Conservation (phyloP, 2,329 filamentous ascomycete genomes). For the Calycina herbarum region DNA sequence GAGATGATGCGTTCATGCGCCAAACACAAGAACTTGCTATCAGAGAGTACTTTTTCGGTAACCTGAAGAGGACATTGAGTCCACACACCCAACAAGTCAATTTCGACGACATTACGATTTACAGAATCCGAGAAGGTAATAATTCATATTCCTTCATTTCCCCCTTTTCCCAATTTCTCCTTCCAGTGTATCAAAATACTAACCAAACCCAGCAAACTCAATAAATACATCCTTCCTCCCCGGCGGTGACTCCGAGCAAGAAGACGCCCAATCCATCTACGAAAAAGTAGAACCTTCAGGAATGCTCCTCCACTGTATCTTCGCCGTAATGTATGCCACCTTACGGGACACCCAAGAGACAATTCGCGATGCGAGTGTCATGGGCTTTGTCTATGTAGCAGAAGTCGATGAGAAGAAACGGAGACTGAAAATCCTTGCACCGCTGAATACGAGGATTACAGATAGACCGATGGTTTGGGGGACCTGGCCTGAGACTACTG, state of each 20-base stretch:
- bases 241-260: slow-evolving; percentile 34
- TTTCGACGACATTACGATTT: slow-evolving; percentile 73
- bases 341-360: slow-evolving; percentile 67
- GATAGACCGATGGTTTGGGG: slow-evolving; percentile 81
- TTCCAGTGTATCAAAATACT: background rate
- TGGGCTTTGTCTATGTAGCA: slow-evolving; percentile 91
- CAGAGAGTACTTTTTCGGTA: slow-evolving; percentile 93
- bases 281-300: slow-evolving; percentile 65
- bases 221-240: slow-evolving; percentile 38
- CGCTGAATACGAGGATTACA: slow-evolving; percentile 78
- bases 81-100: slow-evolving; percentile 85
- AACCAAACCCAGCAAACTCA: slow-evolving; percentile 30
- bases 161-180: background rate
- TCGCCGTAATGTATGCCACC: slow-evolving; percentile 81
- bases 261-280: slow-evolving; percentile 45
- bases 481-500: slow-evolving; percentile 80
- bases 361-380: slow-evolving; percentile 77
- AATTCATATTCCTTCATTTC: no score
- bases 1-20: slow-evolving; percentile 73
- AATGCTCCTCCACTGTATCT: slow-evolving; percentile 74
- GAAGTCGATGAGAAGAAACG: slow-evolving; percentile 85
- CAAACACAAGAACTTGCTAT: slow-evolving; percentile 73
- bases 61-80: slow-evolving; percentile 71
- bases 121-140: slow-evolving; percentile 62
- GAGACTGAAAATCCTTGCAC: slow-evolving; percentile 78